These are phyloP conservation scores for Capillidium rhysosporum DNA, from an alignment of 371 early-diverging fungal species.

Conservation along the genomic window DNA sequence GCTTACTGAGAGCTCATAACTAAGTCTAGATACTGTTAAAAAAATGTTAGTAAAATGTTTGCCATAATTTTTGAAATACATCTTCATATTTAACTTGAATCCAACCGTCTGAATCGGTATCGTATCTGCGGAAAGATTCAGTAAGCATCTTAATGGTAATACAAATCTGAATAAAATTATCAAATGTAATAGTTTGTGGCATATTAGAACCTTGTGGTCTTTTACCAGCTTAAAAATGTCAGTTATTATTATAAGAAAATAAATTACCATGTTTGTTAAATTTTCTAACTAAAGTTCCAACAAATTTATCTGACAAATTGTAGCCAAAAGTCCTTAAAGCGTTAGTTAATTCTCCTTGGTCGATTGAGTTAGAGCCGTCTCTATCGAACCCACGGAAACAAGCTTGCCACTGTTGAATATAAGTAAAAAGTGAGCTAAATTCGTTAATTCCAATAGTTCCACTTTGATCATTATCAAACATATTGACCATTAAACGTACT, in stretches of 20 bases:
- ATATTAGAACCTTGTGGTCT: background rate
- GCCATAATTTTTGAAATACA: slow-evolving; percentile 7
- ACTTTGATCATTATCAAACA: slow-evolving; percentile 32
- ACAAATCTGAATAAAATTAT: slow-evolving; percentile 44
- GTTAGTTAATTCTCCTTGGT: slow-evolving; percentile 39
- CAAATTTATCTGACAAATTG: slow-evolving; percentile 31
- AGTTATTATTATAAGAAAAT: background rate
- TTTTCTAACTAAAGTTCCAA: slow-evolving; percentile 29
- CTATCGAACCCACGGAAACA: slow-evolving; percentile 63
- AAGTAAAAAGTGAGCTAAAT: slow-evolving; percentile 53
- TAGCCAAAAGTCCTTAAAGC: slow-evolving; percentile 61
- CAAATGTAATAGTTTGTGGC: slow-evolving; percentile 19
- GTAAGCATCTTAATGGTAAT: slow-evolving; percentile 41
- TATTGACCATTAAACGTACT: slow-evolving; percentile 22
- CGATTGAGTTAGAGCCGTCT: slow-evolving; percentile 57
- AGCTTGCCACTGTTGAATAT: slow-evolving; percentile 51
- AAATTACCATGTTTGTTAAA: slow-evolving; percentile 34
- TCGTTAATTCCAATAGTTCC: slow-evolving; percentile 61
- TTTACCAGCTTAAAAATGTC: background rate
- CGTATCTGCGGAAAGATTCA: slow-evolving; percentile 34
- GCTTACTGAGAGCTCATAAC: slow-evolving; percentile 13
- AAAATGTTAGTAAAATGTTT: background rate
- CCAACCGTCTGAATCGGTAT: slow-evolving; percentile 30
- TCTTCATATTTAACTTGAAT: slow-evolving; percentile 32
- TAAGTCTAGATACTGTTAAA: slow-evolving; percentile 16